Conservation (phyloP, 495 filamentous ascomycete species). For the Penicillium atrosanguineum region DNA sequence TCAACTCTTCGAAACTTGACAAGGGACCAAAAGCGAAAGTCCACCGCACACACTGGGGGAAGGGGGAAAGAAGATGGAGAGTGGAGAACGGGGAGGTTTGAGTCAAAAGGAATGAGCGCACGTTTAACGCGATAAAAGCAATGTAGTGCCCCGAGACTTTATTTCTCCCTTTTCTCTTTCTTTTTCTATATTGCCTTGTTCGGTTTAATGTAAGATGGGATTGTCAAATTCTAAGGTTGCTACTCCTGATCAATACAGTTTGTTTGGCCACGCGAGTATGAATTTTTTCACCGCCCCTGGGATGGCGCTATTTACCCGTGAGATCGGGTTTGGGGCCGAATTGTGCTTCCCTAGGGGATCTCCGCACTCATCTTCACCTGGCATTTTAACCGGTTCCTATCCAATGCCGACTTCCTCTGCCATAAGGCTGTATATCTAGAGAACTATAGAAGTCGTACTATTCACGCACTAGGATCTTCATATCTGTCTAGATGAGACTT, state of each 20-base stretch:
- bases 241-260: neutral
- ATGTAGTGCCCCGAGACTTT: conserved; percentile 1
- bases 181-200: neutral
- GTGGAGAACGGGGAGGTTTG: conserved; percentile 23
- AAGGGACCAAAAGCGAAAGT: conserved; percentile 11
- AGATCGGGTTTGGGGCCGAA: conserved; percentile 19
- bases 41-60: conserved; percentile 16
- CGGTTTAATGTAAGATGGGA: neutral
- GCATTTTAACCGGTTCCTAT: neutral
- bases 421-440: neutral
- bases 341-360: conserved; percentile 3
- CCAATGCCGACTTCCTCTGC: neutral
- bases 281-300: conserved; percentile 18
- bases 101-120: conserved; percentile 27
- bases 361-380: conserved; percentile 9
- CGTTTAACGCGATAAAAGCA: conserved; percentile 11
- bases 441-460: neutral
- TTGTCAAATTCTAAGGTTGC: too few relatives aligned
- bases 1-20: neutral
- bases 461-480: neutral
- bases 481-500: neutral
- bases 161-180: neutral
- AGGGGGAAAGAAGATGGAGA: conserved; percentile 12
- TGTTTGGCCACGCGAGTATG: conserved; percentile 18
- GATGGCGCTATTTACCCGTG: conserved; percentile 24